Conservation (phyloP, 192 early-diverging fungal species). For the Coemansia asiatica region DNA sequence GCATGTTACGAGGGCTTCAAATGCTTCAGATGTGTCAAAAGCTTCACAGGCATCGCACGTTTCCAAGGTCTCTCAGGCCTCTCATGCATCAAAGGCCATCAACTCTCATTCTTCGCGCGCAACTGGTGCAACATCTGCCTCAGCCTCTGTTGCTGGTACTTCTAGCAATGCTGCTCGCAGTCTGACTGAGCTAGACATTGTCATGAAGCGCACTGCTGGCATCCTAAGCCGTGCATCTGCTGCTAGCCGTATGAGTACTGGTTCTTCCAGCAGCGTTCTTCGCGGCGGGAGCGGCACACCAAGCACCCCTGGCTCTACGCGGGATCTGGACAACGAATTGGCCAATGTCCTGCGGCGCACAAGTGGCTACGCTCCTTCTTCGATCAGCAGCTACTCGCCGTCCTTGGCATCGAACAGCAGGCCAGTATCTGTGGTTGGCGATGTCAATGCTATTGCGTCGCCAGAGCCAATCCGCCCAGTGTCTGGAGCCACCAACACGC, state of each 20-base stretch:
- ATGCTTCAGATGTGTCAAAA: background rate
- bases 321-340: conserved; percentile 47
- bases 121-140: background rate
- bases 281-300: conserved; percentile 45
- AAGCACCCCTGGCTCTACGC: conserved; percentile 7
- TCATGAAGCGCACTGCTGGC: conserved; percentile 51
- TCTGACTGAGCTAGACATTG: conserved; percentile 52
- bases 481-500: conserved; percentile 6
- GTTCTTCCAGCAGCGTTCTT: conserved; percentile 10
- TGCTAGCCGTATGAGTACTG: conserved; percentile 17
- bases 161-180: conserved; percentile 16
- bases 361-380: conserved; percentile 47
- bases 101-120: background rate
- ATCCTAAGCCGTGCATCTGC: conserved; percentile 15
- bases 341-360: conserved; percentile 52
- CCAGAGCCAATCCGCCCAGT: conserved; percentile 24
- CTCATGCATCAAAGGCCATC: background rate
- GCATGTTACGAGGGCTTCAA: background rate
- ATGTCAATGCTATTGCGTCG: conserved; percentile 29
- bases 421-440: conserved; percentile 36
- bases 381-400: conserved; percentile 31
- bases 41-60: background rate
- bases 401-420: conserved; percentile 19
- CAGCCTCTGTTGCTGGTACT: background rate
- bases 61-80: background rate